Evolutionary conservation across 1,284 basidiomycete genomes (phyloP).

Genomic region (Ustilago cynodontis): DNA sequence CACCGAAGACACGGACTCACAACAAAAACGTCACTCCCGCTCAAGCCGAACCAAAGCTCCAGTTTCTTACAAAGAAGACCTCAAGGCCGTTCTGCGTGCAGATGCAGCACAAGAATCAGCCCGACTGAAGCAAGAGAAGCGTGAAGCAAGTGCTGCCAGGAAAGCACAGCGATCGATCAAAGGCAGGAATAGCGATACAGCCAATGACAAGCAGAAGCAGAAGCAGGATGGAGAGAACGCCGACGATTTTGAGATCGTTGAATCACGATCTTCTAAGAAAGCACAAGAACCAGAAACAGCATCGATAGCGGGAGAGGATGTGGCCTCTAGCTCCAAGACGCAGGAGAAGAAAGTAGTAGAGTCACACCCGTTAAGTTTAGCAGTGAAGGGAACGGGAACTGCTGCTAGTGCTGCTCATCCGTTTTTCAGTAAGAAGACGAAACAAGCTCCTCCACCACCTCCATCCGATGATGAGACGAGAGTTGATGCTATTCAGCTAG

Average conservation of each 20-base stretch:
- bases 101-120: constrained; percentile 35
- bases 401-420: constrained; percentile 32
- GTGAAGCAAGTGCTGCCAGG: constrained; percentile 13
- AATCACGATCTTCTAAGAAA: constrained; percentile 8
- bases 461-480: background rate
- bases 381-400: constrained; percentile 29
- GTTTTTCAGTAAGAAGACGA: constrained; percentile 38
- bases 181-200: background rate
- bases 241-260: constrained; percentile 31
- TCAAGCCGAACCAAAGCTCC: constrained; percentile 29
- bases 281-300: background rate
- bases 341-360: constrained; percentile 14
- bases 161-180: constrained; percentile 10
- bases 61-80: constrained; percentile 46
- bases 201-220: background rate
- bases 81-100: constrained; percentile 49
- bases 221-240: background rate
- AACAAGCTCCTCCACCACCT: constrained; percentile 6
- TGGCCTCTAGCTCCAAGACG: background rate
- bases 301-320: background rate
- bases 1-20: constrained; percentile 8
- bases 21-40: constrained; percentile 24
- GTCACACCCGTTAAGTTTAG: constrained; percentile 34
- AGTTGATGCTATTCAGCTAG: background rate
- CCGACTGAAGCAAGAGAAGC: constrained; percentile 22